A percentile compares a stretch with the other conserved stretches of the same genome.
phyloP scores from a whole-genome alignment of 441 rosid species.

The Populus hybrid region DNA sequence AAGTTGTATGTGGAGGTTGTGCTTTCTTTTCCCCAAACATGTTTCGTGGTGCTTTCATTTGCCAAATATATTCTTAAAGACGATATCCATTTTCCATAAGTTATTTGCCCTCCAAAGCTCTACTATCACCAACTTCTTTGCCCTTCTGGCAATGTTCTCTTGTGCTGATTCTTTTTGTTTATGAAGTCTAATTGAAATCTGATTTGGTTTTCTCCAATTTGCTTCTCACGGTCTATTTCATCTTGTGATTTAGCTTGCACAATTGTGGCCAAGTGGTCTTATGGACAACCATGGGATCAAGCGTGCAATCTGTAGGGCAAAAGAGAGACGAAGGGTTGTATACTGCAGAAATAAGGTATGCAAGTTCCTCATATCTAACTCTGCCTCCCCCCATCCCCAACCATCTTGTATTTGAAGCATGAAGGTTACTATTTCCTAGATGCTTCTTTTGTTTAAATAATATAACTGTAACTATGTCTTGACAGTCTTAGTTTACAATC shows the following conservation, averaged over 20 bases:
- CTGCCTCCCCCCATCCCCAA: background rate
- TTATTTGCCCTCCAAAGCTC: background rate
- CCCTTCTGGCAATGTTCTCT: background rate
- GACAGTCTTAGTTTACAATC: background rate
- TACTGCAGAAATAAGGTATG: constrained; percentile 47
- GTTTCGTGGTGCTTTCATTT: constrained; percentile 5
- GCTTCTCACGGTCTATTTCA: constrained; percentile 22
- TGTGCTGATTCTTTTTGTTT: background rate
- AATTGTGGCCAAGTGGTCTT: constrained; percentile 81
- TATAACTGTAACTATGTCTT: background rate
- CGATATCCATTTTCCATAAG: constrained; percentile 3
- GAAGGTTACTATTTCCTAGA: background rate
- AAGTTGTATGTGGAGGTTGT: constrained; percentile 85
- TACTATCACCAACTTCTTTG: background rate
- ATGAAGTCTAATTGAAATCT: background rate
- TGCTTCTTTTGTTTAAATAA: background rate
- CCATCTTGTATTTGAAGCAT: background rate
- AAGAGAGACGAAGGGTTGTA: constrained; percentile 62
- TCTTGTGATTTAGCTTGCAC: constrained; percentile 65
- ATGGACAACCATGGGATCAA: constrained; percentile 95
- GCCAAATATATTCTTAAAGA: background rate
- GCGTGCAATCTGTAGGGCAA: constrained; percentile 83
- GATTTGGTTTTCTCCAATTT: background rate
- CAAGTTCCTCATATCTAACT: background rate
- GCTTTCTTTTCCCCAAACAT: constrained; percentile 17